Conservation (phyloP, 257 asterid species). For the Rehmannia glutinosa region DNA sequence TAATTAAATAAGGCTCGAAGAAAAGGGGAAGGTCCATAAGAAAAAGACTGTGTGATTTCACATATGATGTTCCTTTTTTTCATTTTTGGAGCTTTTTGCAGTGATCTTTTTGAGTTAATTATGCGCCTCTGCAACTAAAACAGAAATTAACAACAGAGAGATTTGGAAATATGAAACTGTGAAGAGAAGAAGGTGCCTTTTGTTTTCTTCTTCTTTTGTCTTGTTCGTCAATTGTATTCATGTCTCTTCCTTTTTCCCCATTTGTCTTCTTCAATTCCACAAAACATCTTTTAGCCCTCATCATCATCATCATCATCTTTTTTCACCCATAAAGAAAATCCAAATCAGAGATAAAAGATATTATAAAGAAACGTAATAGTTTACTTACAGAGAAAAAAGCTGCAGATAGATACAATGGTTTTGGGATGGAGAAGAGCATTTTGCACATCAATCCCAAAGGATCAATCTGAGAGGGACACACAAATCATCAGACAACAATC, state of each 20-base stretch:
- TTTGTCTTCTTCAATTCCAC: constrained; percentile 13
- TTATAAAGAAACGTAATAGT: neutral
- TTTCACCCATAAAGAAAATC: too few species aligned
- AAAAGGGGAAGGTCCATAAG: neutral
- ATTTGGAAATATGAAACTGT: neutral
- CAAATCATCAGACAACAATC: constrained; percentile 23
- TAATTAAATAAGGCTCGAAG: constrained; percentile 15
- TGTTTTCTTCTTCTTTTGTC: constrained; percentile 22
- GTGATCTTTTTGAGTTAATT: constrained; percentile 22
- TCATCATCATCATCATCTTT: too few species aligned
- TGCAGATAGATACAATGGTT: constrained; percentile 54
- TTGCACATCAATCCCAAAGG: constrained; percentile 82
- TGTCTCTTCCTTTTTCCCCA: neutral
- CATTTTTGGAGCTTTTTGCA: constrained; percentile 36
- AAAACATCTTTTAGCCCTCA: constrained; percentile 18
- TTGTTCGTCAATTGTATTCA: neutral
- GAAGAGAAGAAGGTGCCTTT: neutral
- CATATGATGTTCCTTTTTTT: too few species aligned
- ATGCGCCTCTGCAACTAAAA: constrained; percentile 15
- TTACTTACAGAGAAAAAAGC: neutral
- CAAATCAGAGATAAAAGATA: too few species aligned
- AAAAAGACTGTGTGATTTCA: constrained; percentile 33
- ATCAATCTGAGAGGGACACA: constrained; percentile 33
- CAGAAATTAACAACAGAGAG: neutral
- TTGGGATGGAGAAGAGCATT: constrained; percentile 94